Conservation (phyloP, 2,329 filamentous ascomycete species). For the Aspergillus tubingensis region DNA sequence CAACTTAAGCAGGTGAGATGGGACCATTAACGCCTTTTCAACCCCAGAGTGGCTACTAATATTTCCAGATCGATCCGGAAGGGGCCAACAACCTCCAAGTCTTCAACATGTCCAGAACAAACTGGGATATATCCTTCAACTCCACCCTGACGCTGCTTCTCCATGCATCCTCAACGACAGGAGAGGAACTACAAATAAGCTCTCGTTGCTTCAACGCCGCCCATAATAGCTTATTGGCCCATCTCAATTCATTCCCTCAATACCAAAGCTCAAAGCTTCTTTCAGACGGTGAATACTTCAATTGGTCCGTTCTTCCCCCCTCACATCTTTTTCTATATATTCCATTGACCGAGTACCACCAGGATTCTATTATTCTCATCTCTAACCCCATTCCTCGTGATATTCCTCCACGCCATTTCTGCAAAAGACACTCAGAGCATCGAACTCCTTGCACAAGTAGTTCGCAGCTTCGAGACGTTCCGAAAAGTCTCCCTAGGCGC, state of each 20-base stretch:
- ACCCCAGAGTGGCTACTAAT: neutral
- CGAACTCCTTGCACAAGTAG: conserved; percentile 20
- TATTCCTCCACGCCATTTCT: conserved; percentile 22
- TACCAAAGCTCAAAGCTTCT: conserved; percentile 3
- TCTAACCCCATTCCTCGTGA: conserved; percentile 22
- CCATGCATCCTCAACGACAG: neutral
- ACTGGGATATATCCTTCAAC: conserved; percentile 8
- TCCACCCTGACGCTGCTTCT: conserved; percentile 5
- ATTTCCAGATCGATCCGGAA: neutral
- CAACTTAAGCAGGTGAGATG: neutral
- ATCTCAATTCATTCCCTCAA: conserved; percentile 5
- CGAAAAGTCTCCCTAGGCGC: conserved; percentile 10
- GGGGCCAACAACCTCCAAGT: conserved; percentile 1
- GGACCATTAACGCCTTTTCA: neutral
- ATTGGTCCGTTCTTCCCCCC: neutral
- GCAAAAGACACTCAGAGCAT: conserved; percentile 19
- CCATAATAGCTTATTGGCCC: neutral
- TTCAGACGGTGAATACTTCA: conserved; percentile 10
- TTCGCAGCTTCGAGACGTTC: conserved; percentile 11
- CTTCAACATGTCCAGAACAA: conserved; percentile 1
- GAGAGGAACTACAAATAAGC: neutral
- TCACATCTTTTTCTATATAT: no score
- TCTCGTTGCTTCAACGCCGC: conserved; percentile 1
- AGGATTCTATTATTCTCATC: conserved; percentile 9
- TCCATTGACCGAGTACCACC: neutral